These are phyloP conservation scores for Coniferiporia sulphurascens DNA, from an alignment of 1,284 basidiomycete genomes.

Conservation along the genomic window DNA sequence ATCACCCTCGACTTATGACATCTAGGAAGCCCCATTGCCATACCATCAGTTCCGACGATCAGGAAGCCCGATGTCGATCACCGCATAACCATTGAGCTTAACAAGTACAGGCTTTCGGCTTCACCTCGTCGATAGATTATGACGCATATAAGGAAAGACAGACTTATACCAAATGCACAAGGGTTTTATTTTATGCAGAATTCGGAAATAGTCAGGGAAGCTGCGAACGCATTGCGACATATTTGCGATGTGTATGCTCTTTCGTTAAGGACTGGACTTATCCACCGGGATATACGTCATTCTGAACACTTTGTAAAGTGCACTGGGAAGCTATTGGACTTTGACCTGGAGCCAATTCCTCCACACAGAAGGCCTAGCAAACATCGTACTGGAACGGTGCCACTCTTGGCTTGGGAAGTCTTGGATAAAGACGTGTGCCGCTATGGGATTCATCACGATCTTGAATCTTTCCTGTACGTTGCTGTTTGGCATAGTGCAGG, in stretches of 20 bases:
- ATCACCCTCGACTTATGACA: too few relatives aligned
- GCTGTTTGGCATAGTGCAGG: background rate
- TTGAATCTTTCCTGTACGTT: background rate
- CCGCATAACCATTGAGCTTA: too few relatives aligned
- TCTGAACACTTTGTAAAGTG: background rate
- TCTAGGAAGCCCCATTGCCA: too few relatives aligned
- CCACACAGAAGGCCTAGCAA: background rate
- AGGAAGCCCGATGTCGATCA: too few relatives aligned
- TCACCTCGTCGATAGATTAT: background rate
- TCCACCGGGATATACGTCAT: background rate
- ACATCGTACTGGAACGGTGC: background rate
- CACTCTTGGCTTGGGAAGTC: constrained; percentile 1
- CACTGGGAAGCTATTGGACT: constrained; percentile 2
- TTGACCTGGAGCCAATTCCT: background rate
- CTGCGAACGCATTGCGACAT: background rate
- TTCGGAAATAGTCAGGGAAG: background rate
- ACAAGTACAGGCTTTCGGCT: too few relatives aligned
- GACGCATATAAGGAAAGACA: background rate
- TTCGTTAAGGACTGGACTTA: background rate
- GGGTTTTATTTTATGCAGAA: background rate
- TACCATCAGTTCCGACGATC: too few relatives aligned
- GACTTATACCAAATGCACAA: background rate
- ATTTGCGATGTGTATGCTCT: background rate
- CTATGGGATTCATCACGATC: background rate
- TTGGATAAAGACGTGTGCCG: background rate